Evolutionary conservation across 192 early-diverging fungal genomes (phyloP).

Genomic region (Spinellus fusiger): DNA sequence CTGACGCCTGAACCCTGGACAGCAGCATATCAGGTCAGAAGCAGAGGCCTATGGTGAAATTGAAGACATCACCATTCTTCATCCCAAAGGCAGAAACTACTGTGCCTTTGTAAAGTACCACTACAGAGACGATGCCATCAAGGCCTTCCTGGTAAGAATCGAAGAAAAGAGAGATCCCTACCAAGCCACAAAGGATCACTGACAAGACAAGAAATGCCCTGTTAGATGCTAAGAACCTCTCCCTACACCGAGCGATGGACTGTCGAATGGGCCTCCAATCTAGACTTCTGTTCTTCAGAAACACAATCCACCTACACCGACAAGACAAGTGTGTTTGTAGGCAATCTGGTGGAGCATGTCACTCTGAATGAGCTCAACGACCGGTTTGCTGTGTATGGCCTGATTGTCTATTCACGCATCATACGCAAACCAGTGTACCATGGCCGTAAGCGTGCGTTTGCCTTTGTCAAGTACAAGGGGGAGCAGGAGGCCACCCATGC

Average conservation of each 20-base stretch:
- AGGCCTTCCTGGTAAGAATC: constrained; percentile 48
- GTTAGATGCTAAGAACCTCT: neutral
- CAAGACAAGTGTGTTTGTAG: constrained; percentile 55
- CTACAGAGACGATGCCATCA: constrained; percentile 68
- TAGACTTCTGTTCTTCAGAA: neutral
- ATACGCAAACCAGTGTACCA: constrained; percentile 27
- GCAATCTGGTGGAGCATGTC: constrained; percentile 43
- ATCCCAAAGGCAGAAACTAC: constrained; percentile 30
- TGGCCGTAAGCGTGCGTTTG: constrained; percentile 46
- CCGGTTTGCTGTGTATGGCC: constrained; percentile 51
- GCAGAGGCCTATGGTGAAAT: constrained; percentile 52
- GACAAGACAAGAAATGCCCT: neutral
- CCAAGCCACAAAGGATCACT: neutral
- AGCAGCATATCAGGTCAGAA: constrained; percentile 30
- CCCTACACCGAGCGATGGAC: constrained; percentile 28
- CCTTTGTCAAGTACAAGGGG: constrained; percentile 55
- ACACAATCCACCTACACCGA: constrained; percentile 30
- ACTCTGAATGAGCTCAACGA: constrained; percentile 44
- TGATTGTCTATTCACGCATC: constrained; percentile 40
- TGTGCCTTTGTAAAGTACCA: constrained; percentile 63
- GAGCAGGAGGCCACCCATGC: constrained; percentile 42
- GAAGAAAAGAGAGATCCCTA: neutral
- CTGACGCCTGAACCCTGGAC: neutral
- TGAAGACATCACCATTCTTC: constrained; percentile 58
- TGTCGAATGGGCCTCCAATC: constrained; percentile 60